phyloP scores from a whole-genome alignment of 140 eudicot species.

The Bidens hawaiensis region DNA sequence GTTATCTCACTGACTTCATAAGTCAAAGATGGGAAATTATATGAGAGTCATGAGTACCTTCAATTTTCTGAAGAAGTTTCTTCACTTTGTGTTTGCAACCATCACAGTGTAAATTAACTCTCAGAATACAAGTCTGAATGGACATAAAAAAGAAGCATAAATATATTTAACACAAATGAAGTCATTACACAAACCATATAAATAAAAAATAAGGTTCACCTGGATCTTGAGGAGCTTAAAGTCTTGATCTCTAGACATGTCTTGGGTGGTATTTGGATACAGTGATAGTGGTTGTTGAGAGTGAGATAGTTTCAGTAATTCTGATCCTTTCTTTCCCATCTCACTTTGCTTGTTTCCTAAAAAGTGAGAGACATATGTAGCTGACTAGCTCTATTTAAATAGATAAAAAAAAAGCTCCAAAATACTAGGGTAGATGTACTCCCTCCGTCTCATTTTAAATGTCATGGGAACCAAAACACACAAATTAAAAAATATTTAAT shows the following conservation, averaged over 20 bases:
- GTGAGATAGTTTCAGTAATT: too few species aligned
- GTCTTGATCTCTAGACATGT: constrained; percentile 37
- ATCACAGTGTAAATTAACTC: constrained; percentile 43
- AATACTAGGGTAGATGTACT: too few species aligned
- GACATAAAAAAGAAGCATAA: constrained; percentile 19
- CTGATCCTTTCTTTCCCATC: neutral
- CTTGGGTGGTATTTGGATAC: constrained; percentile 25
- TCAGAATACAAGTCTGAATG: constrained; percentile 28
- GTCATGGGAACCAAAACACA: too few species aligned
- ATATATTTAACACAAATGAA: neutral
- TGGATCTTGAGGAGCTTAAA: constrained; percentile 42
- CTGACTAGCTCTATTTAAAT: neutral
- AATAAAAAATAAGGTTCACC: constrained; percentile 22
- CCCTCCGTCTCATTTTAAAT: too few species aligned
- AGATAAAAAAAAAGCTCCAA: too few species aligned
- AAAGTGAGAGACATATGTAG: neutral
- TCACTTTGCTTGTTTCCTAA: neutral
- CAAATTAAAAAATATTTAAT: too few species aligned
- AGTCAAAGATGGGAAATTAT: neutral
- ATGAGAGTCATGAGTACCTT: too few species aligned
- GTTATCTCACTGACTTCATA: too few species aligned
- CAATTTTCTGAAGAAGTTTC: constrained; percentile 51
- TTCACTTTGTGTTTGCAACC: constrained; percentile 54
- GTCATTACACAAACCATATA: neutral
- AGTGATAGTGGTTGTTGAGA: constrained; percentile 26